These are phyloP conservation scores for Apiotrichum brassicae DNA, from an alignment of 1,284 basidiomycete species.

Conservation along the genomic window DNA sequence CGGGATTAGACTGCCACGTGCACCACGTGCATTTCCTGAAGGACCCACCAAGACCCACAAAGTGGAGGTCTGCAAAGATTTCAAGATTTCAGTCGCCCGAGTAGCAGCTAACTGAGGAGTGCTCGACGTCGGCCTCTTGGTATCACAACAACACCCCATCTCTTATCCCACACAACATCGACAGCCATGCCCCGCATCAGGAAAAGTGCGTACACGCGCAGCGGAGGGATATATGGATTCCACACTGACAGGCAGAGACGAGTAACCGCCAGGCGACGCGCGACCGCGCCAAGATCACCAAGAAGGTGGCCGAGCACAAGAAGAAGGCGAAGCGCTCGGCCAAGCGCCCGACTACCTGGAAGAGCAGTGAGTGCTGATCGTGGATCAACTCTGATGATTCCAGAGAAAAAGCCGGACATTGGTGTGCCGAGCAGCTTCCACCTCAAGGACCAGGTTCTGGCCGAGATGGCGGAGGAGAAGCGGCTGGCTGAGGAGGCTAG, in stretches of 20 bases:
- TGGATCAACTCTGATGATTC: slow-evolving; percentile 16
- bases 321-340: slow-evolving; percentile 71
- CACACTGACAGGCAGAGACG: slow-evolving; percentile 57
- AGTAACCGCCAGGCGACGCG: slow-evolving; percentile 69
- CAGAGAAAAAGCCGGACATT: slow-evolving; percentile 76
- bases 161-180: slow-evolving; percentile 2
- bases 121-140: background rate
- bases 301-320: slow-evolving; percentile 70
- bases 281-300: slow-evolving; percentile 67
- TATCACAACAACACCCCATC: slow-evolving; percentile 2
- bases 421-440: slow-evolving; percentile 97
- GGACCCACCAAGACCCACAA: too few relatives aligned
- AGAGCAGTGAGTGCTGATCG: slow-evolving; percentile 76
- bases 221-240: too few relatives aligned
- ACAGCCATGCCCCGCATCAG: slow-evolving; percentile 63
- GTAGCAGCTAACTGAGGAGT: background rate
- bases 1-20: too few relatives aligned
- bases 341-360: slow-evolving; percentile 84
- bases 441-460: slow-evolving; percentile 93
- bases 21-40: too few relatives aligned
- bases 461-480: slow-evolving; percentile 77
- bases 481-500: slow-evolving; percentile 51
- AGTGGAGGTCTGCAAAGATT: slow-evolving; percentile 14
- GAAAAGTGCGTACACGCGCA: slow-evolving; percentile 55
- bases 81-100: background rate